These are phyloP conservation scores for Tritrichomonas foetus DNA, from an alignment of 208 protist species.

Conservation along the genomic window DNA sequence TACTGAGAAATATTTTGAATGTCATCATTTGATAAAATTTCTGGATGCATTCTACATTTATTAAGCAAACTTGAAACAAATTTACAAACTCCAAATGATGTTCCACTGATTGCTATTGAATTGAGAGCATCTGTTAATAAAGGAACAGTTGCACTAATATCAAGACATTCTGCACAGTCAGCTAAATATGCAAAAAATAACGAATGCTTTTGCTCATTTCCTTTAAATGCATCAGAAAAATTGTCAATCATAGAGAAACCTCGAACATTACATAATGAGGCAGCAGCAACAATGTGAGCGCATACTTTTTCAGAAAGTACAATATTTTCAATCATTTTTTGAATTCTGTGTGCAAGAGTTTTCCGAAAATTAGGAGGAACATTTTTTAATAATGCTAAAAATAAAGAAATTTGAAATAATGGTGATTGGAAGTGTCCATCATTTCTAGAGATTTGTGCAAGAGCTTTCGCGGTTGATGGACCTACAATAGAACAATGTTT, in stretches of 20 bases:
- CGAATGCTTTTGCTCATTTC: not conserved
- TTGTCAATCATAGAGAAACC: not conserved
- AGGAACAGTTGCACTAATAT: not conserved
- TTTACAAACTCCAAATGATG: not conserved
- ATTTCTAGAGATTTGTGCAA: not conserved
- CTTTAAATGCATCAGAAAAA: not conserved
- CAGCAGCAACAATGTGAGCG: not conserved
- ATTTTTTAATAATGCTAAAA: not conserved
- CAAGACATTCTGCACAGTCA: not conserved
- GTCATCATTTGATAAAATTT: not conserved
- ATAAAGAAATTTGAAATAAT: not conserved
- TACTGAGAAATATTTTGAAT: not conserved
- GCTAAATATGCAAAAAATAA: not conserved
- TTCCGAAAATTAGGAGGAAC: not conserved
- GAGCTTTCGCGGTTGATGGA: not conserved
- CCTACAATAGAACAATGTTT: not conserved
- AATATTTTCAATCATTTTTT: not conserved
- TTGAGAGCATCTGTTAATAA: not conserved
- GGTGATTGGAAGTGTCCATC: not conserved
- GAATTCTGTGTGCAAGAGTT: not conserved
- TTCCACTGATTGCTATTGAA: not conserved
- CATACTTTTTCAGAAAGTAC: not conserved
- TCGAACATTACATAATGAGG: not conserved
- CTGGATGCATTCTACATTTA: not conserved
- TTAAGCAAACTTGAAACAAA: not conserved